Base-by-base conservation (phyloP, 345 rosid genomes). In the Dovyalis caffra region DNA sequence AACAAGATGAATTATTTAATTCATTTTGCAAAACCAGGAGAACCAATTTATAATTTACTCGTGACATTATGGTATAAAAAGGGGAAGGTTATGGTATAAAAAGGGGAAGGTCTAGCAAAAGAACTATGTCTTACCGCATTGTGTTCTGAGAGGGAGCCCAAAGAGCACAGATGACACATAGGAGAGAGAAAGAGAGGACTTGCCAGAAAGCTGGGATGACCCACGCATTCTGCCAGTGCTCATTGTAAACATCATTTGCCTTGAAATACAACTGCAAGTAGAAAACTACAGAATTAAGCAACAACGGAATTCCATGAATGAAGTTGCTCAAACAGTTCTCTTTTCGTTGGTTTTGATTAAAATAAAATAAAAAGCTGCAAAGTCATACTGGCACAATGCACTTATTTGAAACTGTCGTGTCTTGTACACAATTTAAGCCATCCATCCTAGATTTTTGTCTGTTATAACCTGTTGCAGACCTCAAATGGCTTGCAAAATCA, bases 191-290 rank as follows among this genome's bases (percentile, higher is more conserved):
- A 8, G 97, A 93, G 68, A 93, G 88, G 26, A 95, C 81, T 76
- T 93, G 99, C 99, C 99, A 93, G 77, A 93, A 90, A 61, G 97
- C 96, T 2, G 98, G 93, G 82, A 95, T 88, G 82, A 93, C 85
- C 98, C 99, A 95, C 31, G 97, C 97, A 64, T 86, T 90, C 86
- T 90, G 97, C 99, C 99, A 95, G 29, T 80, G 88, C 80, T 93
- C 97, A 34, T 95, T 95, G 82, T 93, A 93, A 31, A 87, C 84
- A 79, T 95, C 99, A 47, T 83, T 90, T 38, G 96, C 85, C 88
- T 95, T 95, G 89, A 91, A 93, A 81, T 93, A 93, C 69, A 95
- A 85, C 99, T 95, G 93, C 89, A 80, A 75, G 35, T 62, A 79
- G 64, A 67, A 49, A 70, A 26, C 67, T 21, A 26, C 10, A 51